Percentiles rank a stretch among this genome's conserved stretches.
phyloP scores from a whole-genome alignment of 805 yeast species.

The Candida sanyiensis region DNA sequence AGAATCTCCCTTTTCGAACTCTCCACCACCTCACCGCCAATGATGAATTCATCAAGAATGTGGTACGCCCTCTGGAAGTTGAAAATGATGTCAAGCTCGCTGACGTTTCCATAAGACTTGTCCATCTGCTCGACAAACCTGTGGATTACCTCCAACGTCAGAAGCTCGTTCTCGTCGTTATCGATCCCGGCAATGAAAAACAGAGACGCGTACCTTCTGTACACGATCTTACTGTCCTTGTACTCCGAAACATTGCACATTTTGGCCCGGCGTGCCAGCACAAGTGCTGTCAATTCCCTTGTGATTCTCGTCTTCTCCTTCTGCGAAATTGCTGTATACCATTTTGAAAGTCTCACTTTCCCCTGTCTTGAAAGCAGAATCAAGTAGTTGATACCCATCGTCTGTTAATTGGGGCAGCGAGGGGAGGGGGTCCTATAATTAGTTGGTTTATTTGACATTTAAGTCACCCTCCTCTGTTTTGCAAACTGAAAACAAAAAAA shows the following conservation, averaged over 20 bases:
- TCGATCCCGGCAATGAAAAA: constrained; percentile 87
- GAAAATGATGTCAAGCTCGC: constrained; percentile 94
- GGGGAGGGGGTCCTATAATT: no score
- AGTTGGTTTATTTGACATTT: no score
- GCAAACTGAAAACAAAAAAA: background rate
- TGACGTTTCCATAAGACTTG: constrained; percentile 88
- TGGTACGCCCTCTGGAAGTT: constrained; percentile 92
- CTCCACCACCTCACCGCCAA: constrained; percentile 87
- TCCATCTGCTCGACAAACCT: constrained; percentile 97
- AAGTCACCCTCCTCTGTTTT: no score
- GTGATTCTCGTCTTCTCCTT: constrained; percentile 82
- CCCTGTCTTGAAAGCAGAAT: constrained; percentile 90
- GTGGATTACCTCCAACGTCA: constrained; percentile 82
- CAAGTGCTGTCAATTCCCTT: constrained; percentile 79
- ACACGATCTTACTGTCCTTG: constrained; percentile 71
- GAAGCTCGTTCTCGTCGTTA: constrained; percentile 76
- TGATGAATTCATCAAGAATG: constrained; percentile 80
- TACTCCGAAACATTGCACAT: constrained; percentile 54
- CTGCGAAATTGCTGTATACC: constrained; percentile 83
- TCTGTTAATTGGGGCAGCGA: no score
- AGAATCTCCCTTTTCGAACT: constrained; percentile 75
- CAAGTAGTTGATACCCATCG: constrained; percentile 74
- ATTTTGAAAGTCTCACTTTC: constrained; percentile 84
- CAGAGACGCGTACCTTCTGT: constrained; percentile 88
- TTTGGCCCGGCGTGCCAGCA: constrained; percentile 79